Percentiles rank a stretch among this genome's conserved stretches.
Conservation (phyloP, 2,329 filamentous ascomycete species). For the Pseudogymnoascus sp. region DNA sequence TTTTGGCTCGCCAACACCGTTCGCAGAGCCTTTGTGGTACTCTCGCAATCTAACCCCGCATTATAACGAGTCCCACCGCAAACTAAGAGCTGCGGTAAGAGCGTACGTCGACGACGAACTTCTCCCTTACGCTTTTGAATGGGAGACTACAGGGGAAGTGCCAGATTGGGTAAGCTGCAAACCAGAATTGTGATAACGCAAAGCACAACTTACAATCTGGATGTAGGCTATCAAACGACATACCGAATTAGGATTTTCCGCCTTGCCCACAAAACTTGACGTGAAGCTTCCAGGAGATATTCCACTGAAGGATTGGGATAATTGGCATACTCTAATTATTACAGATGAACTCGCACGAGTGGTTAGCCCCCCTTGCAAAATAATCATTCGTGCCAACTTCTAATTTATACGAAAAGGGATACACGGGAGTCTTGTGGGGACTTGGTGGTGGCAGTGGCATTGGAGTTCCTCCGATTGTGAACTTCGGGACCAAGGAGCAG, state of each 20-base stretch:
- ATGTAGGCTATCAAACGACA: constrained; percentile 25
- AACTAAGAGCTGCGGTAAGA: constrained; percentile 47
- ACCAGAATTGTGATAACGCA: neutral
- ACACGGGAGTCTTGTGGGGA: constrained; percentile 48
- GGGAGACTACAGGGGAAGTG: constrained; percentile 50
- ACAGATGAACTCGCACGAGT: constrained; percentile 47
- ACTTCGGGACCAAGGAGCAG: constrained; percentile 51
- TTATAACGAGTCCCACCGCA: constrained; percentile 53
- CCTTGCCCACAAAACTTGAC: constrained; percentile 30
- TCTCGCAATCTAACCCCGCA: constrained; percentile 38
- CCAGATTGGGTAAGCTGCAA: constrained; percentile 34
- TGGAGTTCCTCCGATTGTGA: constrained; percentile 54
- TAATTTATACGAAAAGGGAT: constrained; percentile 29
- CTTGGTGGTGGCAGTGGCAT: constrained; percentile 53
- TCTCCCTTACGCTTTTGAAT: constrained; percentile 50
- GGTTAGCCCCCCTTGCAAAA: constrained; percentile 16
- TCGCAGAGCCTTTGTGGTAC: constrained; percentile 29
- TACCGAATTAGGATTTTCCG: constrained; percentile 27
- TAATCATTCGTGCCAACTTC: neutral
- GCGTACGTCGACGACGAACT: constrained; percentile 51
- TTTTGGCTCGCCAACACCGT: constrained; percentile 26
- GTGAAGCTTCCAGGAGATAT: constrained; percentile 38
- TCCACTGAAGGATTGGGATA: constrained; percentile 41
- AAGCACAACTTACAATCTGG: neutral
- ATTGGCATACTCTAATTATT: constrained; percentile 46